Percentiles rank a stretch among this genome's conserved stretches.
Conservation (phyloP, 2,329 filamentous ascomycete genomes). For the Alternaria ethzedia region DNA sequence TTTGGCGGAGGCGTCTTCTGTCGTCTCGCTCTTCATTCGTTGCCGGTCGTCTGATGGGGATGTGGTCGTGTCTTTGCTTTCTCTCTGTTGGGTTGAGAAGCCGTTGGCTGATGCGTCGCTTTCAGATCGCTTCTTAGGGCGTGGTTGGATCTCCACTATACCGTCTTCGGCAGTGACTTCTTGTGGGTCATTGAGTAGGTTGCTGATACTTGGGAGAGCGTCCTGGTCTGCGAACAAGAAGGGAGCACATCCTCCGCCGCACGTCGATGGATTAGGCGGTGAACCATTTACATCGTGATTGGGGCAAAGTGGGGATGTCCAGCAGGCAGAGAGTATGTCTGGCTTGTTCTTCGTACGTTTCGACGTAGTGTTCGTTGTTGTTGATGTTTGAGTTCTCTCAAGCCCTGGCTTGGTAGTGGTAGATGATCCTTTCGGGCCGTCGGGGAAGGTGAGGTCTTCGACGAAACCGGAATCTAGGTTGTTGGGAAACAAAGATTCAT, state of each 20-base stretch:
- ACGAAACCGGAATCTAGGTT: constrained; percentile 44
- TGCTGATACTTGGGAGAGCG: constrained; percentile 38
- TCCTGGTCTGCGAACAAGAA: constrained; percentile 49
- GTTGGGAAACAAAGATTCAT: constrained; percentile 48
- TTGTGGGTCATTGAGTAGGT: constrained; percentile 37
- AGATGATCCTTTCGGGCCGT: constrained; percentile 38
- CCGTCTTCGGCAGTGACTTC: constrained; percentile 45
- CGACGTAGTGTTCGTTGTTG: constrained; percentile 17
- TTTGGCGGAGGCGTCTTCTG: constrained; percentile 36
- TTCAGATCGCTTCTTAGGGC: constrained; percentile 46
- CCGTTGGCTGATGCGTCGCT: constrained; percentile 39
- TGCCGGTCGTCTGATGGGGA: constrained; percentile 24
- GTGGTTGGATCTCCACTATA: constrained; percentile 46
- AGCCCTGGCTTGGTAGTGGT: constrained; percentile 15
- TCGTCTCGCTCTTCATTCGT: constrained; percentile 42
- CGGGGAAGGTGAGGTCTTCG: constrained; percentile 47
- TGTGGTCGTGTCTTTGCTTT: constrained; percentile 23
- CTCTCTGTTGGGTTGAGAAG: constrained; percentile 40
- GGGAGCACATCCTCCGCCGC: constrained; percentile 49
- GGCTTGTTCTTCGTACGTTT: constrained; percentile 48
- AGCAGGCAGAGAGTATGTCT: constrained; percentile 50
- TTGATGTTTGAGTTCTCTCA: constrained; percentile 25
- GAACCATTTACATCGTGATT: constrained; percentile 48
- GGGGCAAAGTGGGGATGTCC: constrained; percentile 51
- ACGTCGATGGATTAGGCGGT: constrained; percentile 50